A percentile compares a stretch with the other conserved stretches of the same genome.
These are phyloP conservation scores for Solanum sitiens DNA, from an alignment of 257 asterid species.

Conservation along the genomic window DNA sequence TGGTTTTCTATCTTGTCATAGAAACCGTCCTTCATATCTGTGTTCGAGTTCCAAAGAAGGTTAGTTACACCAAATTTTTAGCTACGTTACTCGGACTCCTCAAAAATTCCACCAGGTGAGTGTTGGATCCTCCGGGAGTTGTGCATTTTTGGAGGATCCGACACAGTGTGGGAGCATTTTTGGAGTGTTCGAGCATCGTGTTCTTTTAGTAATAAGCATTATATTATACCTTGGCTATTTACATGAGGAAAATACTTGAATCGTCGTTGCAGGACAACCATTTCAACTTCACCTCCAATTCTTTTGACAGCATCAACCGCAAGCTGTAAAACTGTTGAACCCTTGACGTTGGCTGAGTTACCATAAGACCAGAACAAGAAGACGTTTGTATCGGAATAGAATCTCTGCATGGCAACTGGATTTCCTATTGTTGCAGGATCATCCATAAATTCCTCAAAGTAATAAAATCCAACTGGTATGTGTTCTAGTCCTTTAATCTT, in stretches of 20 bases:
- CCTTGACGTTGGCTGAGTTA: conserved; percentile 38
- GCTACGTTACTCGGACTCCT: background rate
- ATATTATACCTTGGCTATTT: conserved; percentile 39
- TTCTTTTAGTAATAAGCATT: background rate
- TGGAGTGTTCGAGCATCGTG: background rate
- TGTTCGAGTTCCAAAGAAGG: background rate
- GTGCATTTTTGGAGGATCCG: background rate
- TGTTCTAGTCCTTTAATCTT: conserved; percentile 69
- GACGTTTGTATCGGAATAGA: conserved; percentile 44
- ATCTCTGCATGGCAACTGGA: conserved; percentile 80
- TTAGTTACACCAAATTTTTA: background rate
- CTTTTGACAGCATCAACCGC: conserved; percentile 54
- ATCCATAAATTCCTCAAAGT: conserved; percentile 70
- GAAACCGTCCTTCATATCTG: conserved; percentile 65
- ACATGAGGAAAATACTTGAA: conserved; percentile 81
- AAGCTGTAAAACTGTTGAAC: conserved; percentile 37
- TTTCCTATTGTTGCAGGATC: conserved; percentile 73
- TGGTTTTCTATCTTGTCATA: conserved; percentile 50
- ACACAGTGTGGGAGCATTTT: background rate
- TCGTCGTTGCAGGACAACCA: conserved; percentile 39
- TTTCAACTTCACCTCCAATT: conserved; percentile 58
- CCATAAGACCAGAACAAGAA: conserved; percentile 88
- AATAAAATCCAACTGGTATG: conserved; percentile 65
- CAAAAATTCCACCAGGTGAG: background rate
- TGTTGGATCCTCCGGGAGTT: background rate